Evolutionary conservation across 2,329 filamentous ascomycete genomes (phyloP).

Genomic region (Exophiala oligosperma): DNA sequence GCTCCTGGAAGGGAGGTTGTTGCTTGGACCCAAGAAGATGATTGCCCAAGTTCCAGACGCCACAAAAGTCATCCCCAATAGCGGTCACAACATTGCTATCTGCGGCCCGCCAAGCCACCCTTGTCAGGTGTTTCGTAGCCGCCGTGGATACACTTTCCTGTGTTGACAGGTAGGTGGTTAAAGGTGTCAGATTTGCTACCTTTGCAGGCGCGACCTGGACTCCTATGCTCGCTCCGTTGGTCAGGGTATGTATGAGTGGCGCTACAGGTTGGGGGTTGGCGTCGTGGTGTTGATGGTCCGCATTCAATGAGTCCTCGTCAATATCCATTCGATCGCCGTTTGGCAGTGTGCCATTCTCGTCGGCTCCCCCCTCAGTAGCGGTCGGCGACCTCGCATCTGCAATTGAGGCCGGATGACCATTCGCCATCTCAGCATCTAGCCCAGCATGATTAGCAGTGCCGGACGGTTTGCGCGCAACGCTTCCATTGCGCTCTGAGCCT

Average conservation of each 20-base stretch:
- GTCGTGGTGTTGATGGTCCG: conserved; percentile 34
- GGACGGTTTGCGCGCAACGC: conserved; percentile 31
- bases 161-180: conserved; percentile 41
- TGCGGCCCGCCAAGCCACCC: conserved; percentile 45
- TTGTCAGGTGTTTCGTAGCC: conserved; percentile 40
- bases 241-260: conserved; percentile 40
- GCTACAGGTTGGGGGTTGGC: conserved; percentile 27
- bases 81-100: conserved; percentile 44
- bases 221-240: conserved; percentile 46
- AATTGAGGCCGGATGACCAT: conserved; percentile 25
- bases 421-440: conserved; percentile 26
- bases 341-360: conserved; percentile 35
- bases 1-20: conserved; percentile 18
- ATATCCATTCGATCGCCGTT: conserved; percentile 37
- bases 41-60: conserved; percentile 42
- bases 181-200: conserved; percentile 46
- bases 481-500: conserved; percentile 34
- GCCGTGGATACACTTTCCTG: conserved; percentile 32
- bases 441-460: conserved; percentile 34
- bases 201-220: conserved; percentile 50
- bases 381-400: conserved; percentile 26
- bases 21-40: conserved; percentile 1
- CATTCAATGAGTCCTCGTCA: conserved; percentile 36
- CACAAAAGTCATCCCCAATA: conserved; percentile 46
- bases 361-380: conserved; percentile 37